Evolutionary conservation across 2,329 filamentous ascomycete species (phyloP).

Genomic region (Thielaviopsis ethacetica): DNA sequence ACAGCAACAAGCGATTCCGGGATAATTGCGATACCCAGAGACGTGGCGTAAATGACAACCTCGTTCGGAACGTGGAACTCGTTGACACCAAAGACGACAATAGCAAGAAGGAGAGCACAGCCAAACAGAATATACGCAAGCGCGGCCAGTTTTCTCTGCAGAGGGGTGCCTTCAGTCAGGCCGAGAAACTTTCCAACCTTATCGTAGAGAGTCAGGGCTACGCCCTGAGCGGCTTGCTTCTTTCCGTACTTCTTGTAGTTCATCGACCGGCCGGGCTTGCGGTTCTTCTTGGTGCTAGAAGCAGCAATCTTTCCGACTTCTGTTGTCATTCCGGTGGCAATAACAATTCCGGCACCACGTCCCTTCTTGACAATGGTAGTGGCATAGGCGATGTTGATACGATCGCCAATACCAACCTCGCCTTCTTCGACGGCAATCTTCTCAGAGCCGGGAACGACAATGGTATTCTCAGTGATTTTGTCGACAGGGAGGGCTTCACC

Average conservation of each 20-base stretch:
- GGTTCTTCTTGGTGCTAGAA: conserved; percentile 34
- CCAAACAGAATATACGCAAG: conserved; percentile 63
- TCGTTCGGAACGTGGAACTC: conserved; percentile 34
- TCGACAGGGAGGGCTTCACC: conserved; percentile 60
- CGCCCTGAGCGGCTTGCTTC: conserved; percentile 30
- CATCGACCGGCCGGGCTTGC: conserved; percentile 37
- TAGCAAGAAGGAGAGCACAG: conserved; percentile 42
- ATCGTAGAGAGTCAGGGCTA: conserved; percentile 30
- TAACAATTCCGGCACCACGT: conserved; percentile 55
- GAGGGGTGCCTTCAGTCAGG: conserved; percentile 51
- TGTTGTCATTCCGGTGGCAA: conserved; percentile 54
- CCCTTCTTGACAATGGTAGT: conserved; percentile 59
- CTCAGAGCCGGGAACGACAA: conserved; percentile 28
- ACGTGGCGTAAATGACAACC: conserved; percentile 41
- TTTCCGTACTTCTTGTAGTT: conserved; percentile 37
- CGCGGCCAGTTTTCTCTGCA: conserved; percentile 63
- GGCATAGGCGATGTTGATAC: conserved; percentile 59
- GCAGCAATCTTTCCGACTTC: conserved; percentile 55
- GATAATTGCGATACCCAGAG: conserved; percentile 44
- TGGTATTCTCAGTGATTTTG: conserved; percentile 40
- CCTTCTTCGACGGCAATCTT: conserved; percentile 26
- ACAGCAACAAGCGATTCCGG: conserved; percentile 51
- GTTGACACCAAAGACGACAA: conserved; percentile 42
- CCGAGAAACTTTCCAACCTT: conserved; percentile 42
- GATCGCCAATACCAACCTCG: conserved; percentile 51